phyloP scores from a whole-genome alignment of 2,329 filamentous ascomycete genomes.

The Albifimbria verrucaria region DNA sequence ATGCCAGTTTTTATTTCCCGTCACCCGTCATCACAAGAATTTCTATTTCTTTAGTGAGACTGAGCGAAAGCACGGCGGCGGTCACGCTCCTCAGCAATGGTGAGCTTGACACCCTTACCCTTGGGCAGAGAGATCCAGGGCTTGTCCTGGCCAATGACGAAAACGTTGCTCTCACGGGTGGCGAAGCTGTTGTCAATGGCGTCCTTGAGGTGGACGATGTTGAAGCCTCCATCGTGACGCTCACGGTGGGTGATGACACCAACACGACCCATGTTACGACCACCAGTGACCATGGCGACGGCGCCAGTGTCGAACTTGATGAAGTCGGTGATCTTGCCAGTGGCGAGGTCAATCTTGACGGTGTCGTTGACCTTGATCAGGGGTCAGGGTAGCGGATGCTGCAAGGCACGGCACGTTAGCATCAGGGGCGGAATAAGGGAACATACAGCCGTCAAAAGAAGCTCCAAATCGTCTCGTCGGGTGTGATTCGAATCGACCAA shows the following conservation, averaged over 20 bases:
- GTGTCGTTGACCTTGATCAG: conserved; percentile 99
- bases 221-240: conserved; percentile 99
- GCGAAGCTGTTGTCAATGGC: conserved; percentile 99
- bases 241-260: conserved; percentile 99
- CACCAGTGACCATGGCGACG: conserved; percentile 98
- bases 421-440: conserved; percentile 21
- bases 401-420: conserved; percentile 35
- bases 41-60: conserved; percentile 43
- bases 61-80: conserved; percentile 73
- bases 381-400: conserved; percentile 99
- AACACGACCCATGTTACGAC: conserved; percentile 99
- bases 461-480: conserved; percentile 30
- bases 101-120: conserved; percentile 99
- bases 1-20: conserved; percentile 29
- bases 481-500: conserved; percentile 63
- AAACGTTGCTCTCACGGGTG: conserved; percentile 99
- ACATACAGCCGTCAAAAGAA: conserved; percentile 55
- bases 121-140: conserved; percentile 99
- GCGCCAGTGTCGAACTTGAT: conserved; percentile 98
- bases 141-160: conserved; percentile 98
- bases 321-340: conserved; percentile 97
- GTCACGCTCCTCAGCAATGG: conserved; percentile 98
- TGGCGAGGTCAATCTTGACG: conserved; percentile 96
- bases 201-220: conserved; percentile 99
- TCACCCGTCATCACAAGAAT: conserved; percentile 7